Evolutionary conservation across 495 filamentous ascomycete genomes (phyloP).

Genomic region (Margaritispora aquatica): DNA sequence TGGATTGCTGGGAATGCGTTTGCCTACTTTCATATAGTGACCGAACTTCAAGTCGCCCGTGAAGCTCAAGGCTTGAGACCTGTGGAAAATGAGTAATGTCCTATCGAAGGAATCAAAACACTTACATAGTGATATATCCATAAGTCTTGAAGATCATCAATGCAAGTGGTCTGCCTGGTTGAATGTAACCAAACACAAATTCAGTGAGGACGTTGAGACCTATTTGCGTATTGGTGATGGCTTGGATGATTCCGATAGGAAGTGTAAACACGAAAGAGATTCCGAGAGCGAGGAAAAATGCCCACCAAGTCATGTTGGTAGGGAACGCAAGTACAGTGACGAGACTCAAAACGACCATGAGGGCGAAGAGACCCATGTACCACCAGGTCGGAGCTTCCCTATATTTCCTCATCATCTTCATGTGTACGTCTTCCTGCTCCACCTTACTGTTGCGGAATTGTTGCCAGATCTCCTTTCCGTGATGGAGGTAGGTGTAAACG

Average conservation of each 20-base stretch:
- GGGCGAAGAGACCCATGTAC: conserved; percentile 43
- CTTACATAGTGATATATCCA: conserved; percentile 60
- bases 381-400: conserved; percentile 52
- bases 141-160: conserved; percentile 76
- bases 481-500: conserved; percentile 57
- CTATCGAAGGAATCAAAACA: conserved; percentile 17
- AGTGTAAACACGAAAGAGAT: conserved; percentile 49
- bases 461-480: conserved; percentile 55
- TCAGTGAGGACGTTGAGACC: conserved; percentile 65
- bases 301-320: conserved; percentile 58
- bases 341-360: conserved; percentile 56
- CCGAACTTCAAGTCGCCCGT: conserved; percentile 51
- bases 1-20: conserved; percentile 25
- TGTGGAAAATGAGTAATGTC: neutral
- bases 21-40: conserved; percentile 56
- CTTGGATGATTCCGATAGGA: conserved; percentile 55
- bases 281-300: conserved; percentile 56
- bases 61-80: conserved; percentile 48
- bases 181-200: conserved; percentile 67
- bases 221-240: conserved; percentile 62
- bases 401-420: conserved; percentile 55
- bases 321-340: conserved; percentile 58
- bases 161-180: conserved; percentile 57
- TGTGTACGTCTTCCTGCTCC: conserved; percentile 33
- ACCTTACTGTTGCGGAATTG: conserved; percentile 17